These are phyloP conservation scores for Fraxinus platypoda DNA, from an alignment of 305 asterid species.

Conservation along the genomic window DNA sequence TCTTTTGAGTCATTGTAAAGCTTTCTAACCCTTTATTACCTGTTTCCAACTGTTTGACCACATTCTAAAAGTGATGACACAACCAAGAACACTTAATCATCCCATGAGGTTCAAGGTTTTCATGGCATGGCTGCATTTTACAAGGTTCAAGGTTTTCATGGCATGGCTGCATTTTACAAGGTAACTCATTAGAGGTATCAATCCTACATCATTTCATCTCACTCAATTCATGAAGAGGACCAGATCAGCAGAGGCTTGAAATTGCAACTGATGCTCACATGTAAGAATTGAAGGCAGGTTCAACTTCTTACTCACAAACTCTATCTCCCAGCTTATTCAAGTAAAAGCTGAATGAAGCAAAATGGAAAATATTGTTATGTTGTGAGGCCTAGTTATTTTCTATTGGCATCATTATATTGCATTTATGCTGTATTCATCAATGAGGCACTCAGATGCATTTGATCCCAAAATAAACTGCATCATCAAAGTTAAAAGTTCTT, in stretches of 20 bases:
- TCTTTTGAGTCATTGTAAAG: background rate
- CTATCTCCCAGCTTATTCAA: background rate
- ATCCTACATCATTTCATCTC: background rate
- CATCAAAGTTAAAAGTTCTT: background rate
- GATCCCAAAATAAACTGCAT: background rate
- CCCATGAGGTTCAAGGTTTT: background rate
- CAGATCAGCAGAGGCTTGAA: background rate
- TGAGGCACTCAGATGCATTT: background rate
- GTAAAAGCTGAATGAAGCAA: background rate
- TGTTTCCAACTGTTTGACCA: background rate
- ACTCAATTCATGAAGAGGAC: background rate
- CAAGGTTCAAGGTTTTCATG: background rate
- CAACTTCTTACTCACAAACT: background rate
- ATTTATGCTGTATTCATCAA: background rate
- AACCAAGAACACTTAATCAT: background rate
- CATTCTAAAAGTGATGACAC: background rate
- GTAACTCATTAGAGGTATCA: background rate
- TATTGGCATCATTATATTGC: background rate
- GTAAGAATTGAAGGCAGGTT: background rate
- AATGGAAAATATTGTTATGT: background rate
- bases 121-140: background rate
- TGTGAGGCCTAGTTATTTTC: background rate
- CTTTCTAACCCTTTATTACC: background rate
- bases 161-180: background rate
- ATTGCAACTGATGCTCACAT: background rate